Evolutionary conservation across 257 asterid species (phyloP), one percentile per base, ranked within the genome.

Genomic region (Solanum acaule): DNA sequence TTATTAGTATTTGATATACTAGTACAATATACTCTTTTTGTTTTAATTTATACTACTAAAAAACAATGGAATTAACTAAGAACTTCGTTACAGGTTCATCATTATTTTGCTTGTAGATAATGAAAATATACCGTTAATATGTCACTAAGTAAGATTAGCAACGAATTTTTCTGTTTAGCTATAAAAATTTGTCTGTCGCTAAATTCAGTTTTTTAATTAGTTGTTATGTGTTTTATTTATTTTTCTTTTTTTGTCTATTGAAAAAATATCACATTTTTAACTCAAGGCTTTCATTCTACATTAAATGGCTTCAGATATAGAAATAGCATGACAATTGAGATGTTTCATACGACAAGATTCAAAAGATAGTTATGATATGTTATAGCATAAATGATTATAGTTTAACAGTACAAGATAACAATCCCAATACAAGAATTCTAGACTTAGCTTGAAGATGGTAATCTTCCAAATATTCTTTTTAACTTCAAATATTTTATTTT

Each of bases 31-130:
- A 34, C 16, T 16, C 8, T 33, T 34, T 16, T 33, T 23, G 27
- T 72, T 72, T 72, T 2, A 34, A 72, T 34, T 34, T 72, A 56
- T 56, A 56, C n/a, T 56, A 56, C 2, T 56, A 56, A 56, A 2
- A 6, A 2, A 6, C 1, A 52, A 1, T 16, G 9, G 23, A 49
- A 49, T 49, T 49, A 52, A 6, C 59, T 16, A 16, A 2, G 7
- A 16, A 16, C 20, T 16, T 18, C n/a, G 0, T 18, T 0, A 3
- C 1, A 6, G 65, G 3, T 56, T 3, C n/a, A 8, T 18, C n/a
- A 0, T 6, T 56, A 3, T 56, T 18, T 46, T 46, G 18, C 6
- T 44, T 12, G 18, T 44, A 44, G 16, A 4, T 44, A 44, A 12
- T 13, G 18, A 46, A 56, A 56, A 56, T 56, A 16, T 16, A 52